Conservation (phyloP, 352 stramenopile species). For the Phytophthora lateralis region DNA sequence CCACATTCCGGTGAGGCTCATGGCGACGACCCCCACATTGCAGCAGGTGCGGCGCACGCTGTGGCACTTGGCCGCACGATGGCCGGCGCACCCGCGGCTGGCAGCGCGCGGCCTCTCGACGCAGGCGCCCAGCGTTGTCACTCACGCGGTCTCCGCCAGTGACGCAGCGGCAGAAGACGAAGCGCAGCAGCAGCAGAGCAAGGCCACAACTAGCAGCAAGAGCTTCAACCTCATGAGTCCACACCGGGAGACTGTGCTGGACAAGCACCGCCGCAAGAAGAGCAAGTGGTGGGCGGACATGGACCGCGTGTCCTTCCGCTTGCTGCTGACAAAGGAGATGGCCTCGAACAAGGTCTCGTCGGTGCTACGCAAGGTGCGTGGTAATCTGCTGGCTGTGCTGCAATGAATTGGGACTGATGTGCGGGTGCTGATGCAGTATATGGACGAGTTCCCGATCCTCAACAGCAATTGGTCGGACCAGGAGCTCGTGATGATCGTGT, state of each 20-base stretch:
- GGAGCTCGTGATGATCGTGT: slow-evolving; percentile 78
- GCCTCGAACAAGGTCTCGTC: slow-evolving; percentile 54
- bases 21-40: slow-evolving; percentile 27
- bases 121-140: slow-evolving; percentile 3
- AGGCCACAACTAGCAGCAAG: slow-evolving; percentile 29
- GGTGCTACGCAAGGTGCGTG: slow-evolving; percentile 52
- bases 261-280: slow-evolving; percentile 20
- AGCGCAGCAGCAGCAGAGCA: not conserved
- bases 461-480: slow-evolving; percentile 68
- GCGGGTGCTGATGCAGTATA: slow-evolving; percentile 40
- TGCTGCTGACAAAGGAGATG: slow-evolving; percentile 68
- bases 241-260: not conserved
- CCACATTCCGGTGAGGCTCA: slow-evolving; percentile 17
- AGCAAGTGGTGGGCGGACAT: slow-evolving; percentile 58
- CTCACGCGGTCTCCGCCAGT: slow-evolving; percentile 1
- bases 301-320: slow-evolving; percentile 65
- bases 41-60: slow-evolving; percentile 29
- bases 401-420: slow-evolving; percentile 9
- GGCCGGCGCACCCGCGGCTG: slow-evolving; percentile 7
- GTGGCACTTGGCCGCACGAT: slow-evolving; percentile 13
- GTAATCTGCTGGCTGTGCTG: not conserved
- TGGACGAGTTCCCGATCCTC: slow-evolving; percentile 71
- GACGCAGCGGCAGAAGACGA: not conserved
- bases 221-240: slow-evolving; percentile 25
- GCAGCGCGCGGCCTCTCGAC: not conserved